phyloP scores from a whole-genome alignment of 2,329 filamentous ascomycete genomes.

The Daldinia sp. region DNA sequence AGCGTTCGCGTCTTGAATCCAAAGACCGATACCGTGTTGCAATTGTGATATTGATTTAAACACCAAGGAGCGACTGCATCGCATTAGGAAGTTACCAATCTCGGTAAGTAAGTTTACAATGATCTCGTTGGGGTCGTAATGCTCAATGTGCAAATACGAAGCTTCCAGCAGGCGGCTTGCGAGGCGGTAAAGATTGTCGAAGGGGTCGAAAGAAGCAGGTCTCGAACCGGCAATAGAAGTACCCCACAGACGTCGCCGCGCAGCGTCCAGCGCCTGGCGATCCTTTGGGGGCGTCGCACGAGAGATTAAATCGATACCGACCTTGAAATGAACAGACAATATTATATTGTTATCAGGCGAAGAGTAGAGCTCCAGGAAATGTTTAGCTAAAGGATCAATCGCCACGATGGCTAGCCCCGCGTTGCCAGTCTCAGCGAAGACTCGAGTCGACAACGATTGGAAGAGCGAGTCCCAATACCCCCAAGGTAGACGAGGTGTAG shows the following conservation, averaged over 20 bases:
- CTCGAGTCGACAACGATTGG: slow-evolving; percentile 61
- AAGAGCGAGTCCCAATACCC: slow-evolving; percentile 64
- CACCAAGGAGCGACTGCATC: slow-evolving; percentile 59
- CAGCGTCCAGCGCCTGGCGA: slow-evolving; percentile 69
- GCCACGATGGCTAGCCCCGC: slow-evolving; percentile 71
- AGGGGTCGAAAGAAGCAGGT: slow-evolving; percentile 64
- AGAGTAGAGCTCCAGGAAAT: slow-evolving; percentile 52
- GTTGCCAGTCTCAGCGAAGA: slow-evolving; percentile 71
- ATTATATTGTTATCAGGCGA: slow-evolving; percentile 32
- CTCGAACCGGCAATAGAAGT: slow-evolving; percentile 53
- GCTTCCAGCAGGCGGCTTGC: slow-evolving; percentile 60
- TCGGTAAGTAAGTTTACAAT: slow-evolving; percentile 61
- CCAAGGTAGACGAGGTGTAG: slow-evolving; percentile 57
- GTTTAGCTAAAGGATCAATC: slow-evolving; percentile 74
- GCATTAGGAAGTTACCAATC: slow-evolving; percentile 60
- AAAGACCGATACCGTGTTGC: slow-evolving; percentile 68
- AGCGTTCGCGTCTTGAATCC: slow-evolving; percentile 67
- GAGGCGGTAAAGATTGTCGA: slow-evolving; percentile 71
- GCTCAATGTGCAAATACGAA: slow-evolving; percentile 60
- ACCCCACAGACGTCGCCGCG: slow-evolving; percentile 72
- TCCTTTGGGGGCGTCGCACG: slow-evolving; percentile 65
- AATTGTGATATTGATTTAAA: slow-evolving; percentile 65
- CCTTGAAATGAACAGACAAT: slow-evolving; percentile 46
- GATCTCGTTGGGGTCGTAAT: slow-evolving; percentile 49
- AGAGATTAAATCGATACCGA: slow-evolving; percentile 55